These are phyloP conservation scores for Sungouiozyma intestinalis DNA, from an alignment of 805 yeast species.

Conservation along the genomic window DNA sequence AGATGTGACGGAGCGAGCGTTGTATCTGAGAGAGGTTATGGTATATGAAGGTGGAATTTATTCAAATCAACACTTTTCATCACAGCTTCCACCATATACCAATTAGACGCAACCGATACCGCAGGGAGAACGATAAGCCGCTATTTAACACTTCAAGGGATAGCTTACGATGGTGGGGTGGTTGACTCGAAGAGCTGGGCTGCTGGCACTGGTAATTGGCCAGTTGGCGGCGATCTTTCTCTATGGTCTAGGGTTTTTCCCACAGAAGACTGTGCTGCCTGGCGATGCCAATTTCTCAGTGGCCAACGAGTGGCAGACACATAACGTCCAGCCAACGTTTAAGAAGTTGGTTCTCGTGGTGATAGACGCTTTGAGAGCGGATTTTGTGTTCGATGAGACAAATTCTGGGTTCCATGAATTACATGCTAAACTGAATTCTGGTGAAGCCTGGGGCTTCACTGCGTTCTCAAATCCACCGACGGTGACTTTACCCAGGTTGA, in stretches of 20 bases:
- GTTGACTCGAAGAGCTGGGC: neutral
- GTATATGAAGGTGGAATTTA: too few species aligned
- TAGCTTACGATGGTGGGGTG: neutral
- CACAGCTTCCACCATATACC: neutral
- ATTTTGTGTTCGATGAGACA: constrained; percentile 58
- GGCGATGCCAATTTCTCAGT: constrained; percentile 38
- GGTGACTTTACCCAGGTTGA: constrained; percentile 86
- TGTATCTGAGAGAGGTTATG: too few species aligned
- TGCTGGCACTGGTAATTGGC: constrained; percentile 7
- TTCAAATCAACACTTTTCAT: neutral
- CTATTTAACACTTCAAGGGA: too few species aligned
- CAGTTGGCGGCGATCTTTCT: constrained; percentile 48
- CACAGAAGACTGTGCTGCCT: constrained; percentile 68
- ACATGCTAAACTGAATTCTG: constrained; percentile 53
- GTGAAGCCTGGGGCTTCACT: constrained; percentile 77
- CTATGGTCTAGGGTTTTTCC: constrained; percentile 81
- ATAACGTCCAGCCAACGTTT: constrained; percentile 33
- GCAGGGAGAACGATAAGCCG: too few species aligned
- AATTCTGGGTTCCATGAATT: constrained; percentile 56
- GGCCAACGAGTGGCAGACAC: constrained; percentile 25
- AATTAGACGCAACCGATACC: too few species aligned
- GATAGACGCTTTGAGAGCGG: constrained; percentile 87
- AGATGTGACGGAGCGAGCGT: too few species aligned
- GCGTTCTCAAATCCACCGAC: constrained; percentile 94
- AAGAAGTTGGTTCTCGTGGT: constrained; percentile 69